Evolutionary conservation across 2,329 filamentous ascomycete species (phyloP), one percentile per base, ranked within the genome.

Genomic region (Curvularia hawaiiensis): DNA sequence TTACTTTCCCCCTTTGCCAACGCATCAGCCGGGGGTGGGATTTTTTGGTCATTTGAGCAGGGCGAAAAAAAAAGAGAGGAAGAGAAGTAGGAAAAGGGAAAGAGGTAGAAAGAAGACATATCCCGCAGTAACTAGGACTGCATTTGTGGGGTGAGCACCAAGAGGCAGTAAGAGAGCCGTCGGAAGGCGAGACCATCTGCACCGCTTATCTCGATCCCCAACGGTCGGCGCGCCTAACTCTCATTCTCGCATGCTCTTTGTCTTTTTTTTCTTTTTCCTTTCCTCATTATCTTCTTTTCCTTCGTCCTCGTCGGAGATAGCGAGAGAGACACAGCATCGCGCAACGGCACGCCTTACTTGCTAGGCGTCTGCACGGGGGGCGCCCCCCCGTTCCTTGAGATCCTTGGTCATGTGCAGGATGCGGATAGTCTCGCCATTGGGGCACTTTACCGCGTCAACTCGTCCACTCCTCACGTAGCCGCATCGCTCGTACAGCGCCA

Each of bases 331-430:
- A 12, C 30, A 31, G 30, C 30, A 11, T 31, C 11, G 16, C 2
- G 16, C 39, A 20, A 10, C 16, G 30, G 24, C 46, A 28, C 40
- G n/a, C 52, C 39, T 44, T 24, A 50, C 28, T 30, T 28, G 26
- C 30, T 30, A 20, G 16, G 24, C n/a, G 14, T 14, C 38, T 48
- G 20, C 49, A 14, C 20, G 7, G 7, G 24, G 35, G 22, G n/a
- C n/a, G n/a, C n/a, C n/a, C n/a, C 10, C 14, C 18, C 41, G n/a
- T 20, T 28, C 52, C n/a, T 48, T 40, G 52, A 68, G 44, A 57
- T 74, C 70, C 50, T 75, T 75, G 3, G 69, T 54, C 72, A 75
- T 75, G 56, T 75, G 72, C 61, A 70, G 62, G 60, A 76, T 63
- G 51, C 59, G 52, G 30, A 76, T 72, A 4, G 62, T 62, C 59